Evolutionary conservation across 23 red algal species (phyloP).

Genomic region (Gracilaria caudata): DNA sequence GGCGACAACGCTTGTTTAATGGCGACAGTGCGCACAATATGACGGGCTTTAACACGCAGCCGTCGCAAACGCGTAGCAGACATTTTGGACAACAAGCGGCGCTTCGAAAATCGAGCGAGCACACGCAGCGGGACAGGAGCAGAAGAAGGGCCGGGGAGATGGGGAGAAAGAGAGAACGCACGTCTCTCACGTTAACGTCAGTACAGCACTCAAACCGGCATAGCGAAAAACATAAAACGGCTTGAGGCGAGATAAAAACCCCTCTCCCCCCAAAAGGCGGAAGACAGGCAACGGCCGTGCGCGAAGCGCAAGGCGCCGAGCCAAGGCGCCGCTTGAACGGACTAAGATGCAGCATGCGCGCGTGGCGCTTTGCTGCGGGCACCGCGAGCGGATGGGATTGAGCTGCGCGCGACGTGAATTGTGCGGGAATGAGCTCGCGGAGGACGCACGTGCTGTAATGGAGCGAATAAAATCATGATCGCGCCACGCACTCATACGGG

Average conservation of each 20-base stretch:
- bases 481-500: no score
- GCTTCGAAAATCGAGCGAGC: no score
- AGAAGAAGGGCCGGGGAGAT: neutral
- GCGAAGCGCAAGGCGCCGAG: neutral
- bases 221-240: neutral
- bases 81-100: constrained; percentile 8
- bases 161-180: neutral
- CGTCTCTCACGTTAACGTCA: no score
- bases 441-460: neutral
- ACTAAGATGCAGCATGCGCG: neutral
- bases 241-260: no score
- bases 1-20: constrained; percentile 1
- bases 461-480: no score
- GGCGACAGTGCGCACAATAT: constrained; percentile 12
- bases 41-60: neutral
- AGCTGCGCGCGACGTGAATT: neutral
- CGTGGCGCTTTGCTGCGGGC: no score
- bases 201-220: neutral
- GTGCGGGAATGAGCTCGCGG: neutral
- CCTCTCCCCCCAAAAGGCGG: no score
- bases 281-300: neutral
- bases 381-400: neutral
- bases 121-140: neutral
- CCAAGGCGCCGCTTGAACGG: neutral
- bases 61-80: neutral